These are phyloP conservation scores for Wallacemonas sp. DNA, from an alignment of 208 protist species.

Conservation along the genomic window DNA sequence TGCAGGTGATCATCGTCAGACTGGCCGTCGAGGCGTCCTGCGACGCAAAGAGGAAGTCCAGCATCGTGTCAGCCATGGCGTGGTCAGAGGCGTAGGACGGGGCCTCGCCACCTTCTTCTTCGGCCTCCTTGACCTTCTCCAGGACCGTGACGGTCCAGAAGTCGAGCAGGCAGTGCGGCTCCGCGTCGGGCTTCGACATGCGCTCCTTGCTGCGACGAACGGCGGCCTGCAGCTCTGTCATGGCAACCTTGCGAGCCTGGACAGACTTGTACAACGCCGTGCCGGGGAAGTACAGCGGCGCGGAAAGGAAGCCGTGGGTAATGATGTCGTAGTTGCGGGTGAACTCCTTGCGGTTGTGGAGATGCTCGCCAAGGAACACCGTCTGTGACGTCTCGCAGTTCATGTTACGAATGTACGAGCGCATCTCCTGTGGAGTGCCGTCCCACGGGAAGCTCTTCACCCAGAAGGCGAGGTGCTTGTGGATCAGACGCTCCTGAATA, in stretches of 20 bases:
- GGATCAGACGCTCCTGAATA: constrained; percentile 75
- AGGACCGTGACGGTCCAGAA: constrained; percentile 86
- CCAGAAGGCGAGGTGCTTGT: constrained; percentile 60
- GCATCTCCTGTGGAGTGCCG: constrained; percentile 75
- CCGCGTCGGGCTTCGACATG: constrained; percentile 70
- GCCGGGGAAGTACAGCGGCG: constrained; percentile 91
- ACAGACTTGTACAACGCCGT: constrained; percentile 90
- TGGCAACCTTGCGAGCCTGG: constrained; percentile 83
- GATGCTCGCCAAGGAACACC: constrained; percentile 92
- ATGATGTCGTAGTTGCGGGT: constrained; percentile 92
- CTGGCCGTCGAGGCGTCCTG: constrained; percentile 86
- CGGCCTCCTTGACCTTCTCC: constrained; percentile 62
- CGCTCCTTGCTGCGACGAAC: constrained; percentile 75
- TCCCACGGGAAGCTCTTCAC: constrained; percentile 57
- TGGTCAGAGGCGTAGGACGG: constrained; percentile 74
- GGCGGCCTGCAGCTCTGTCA: constrained; percentile 74
- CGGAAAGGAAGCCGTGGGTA: constrained; percentile 91
- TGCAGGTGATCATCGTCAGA: constrained; percentile 82
- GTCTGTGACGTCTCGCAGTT: constrained; percentile 92
- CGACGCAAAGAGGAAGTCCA: constrained; percentile 95
- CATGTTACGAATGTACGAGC: constrained; percentile 79
- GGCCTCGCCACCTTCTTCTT: constrained; percentile 68
- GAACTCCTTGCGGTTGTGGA: constrained; percentile 84
- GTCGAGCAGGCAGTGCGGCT: constrained; percentile 90
- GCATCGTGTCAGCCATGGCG: constrained; percentile 88